Conservation (phyloP, 257 asterid genomes). For the Marsdenia floribunda region DNA sequence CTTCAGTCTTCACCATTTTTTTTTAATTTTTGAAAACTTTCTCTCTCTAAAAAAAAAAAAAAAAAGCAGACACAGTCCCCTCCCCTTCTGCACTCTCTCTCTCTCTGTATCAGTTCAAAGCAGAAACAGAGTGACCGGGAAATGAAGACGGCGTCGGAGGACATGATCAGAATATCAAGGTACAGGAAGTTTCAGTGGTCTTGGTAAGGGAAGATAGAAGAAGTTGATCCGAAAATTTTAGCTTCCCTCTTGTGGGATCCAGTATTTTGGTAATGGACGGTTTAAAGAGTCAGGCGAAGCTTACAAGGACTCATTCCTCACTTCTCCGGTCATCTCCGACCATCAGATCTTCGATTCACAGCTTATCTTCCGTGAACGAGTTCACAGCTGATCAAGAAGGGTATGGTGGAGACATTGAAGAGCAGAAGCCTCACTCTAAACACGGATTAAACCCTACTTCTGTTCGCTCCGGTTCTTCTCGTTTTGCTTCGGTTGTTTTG, state of each 20-base stretch:
- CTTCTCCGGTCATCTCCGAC: conserved; percentile 93
- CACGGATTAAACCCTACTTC: conserved; percentile 28
- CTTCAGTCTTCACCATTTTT: not conserved
- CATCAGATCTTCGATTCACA: conserved; percentile 71
- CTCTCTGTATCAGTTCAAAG: conserved; percentile 6
- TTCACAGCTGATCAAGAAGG: conserved; percentile 41
- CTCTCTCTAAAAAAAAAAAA: not conserved
- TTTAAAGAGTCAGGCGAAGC: conserved; percentile 69
- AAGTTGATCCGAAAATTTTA: conserved; percentile 21
- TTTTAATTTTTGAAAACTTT: not conserved
- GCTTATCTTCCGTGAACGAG: conserved; percentile 72
- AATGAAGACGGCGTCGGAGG: conserved; percentile 60
- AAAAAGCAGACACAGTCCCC: conserved; percentile 6
- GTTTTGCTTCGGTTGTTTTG: conserved; percentile 39
- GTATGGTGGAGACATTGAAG: conserved; percentile 58
- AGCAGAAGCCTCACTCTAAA: conserved; percentile 78
- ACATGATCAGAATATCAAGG: conserved; percentile 42
- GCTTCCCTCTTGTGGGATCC: conserved; percentile 2
- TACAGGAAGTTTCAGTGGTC: conserved; percentile 32
- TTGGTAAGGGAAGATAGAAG: not conserved
- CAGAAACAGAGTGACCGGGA: conserved; percentile 31
- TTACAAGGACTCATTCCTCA: conserved; percentile 76
- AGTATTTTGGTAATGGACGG: conserved; percentile 49
- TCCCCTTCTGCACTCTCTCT: conserved; percentile 19
- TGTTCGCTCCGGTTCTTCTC: conserved; percentile 12